Percentiles rank a stretch among this genome's conserved stretches.
phyloP scores from a whole-genome alignment of 352 stramenopile genomes.

The Pythium dissotocum region DNA sequence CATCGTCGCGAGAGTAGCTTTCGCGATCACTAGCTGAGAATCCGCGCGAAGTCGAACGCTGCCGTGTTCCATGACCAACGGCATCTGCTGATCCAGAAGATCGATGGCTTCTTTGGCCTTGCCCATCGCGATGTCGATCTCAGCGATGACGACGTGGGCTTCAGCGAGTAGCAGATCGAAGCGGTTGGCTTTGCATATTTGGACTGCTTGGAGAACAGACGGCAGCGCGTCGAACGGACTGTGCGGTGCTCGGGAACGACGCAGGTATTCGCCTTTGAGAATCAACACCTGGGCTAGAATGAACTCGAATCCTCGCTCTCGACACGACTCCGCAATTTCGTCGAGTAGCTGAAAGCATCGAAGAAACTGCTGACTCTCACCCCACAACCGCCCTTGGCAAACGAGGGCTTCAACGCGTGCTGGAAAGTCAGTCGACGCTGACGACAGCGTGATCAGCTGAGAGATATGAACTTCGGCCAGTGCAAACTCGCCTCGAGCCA shows the following conservation, averaged over 20 bases:
- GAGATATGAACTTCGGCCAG: slow-evolving; percentile 49
- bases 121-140: slow-evolving; percentile 65
- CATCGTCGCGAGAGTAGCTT: slow-evolving; percentile 39
- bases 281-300: slow-evolving; percentile 58
- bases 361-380: slow-evolving; percentile 36
- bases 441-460: slow-evolving; percentile 44
- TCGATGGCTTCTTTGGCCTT: slow-evolving; percentile 43
- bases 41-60: slow-evolving; percentile 55
- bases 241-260: slow-evolving; percentile 36
- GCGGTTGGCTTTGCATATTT: slow-evolving; percentile 47
- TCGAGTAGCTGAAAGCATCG: slow-evolving; percentile 44
- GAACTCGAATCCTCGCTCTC: slow-evolving; percentile 41
- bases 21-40: slow-evolving; percentile 57
- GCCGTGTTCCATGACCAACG: slow-evolving; percentile 66
- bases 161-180: slow-evolving; percentile 65
- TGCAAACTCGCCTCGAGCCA: slow-evolving; percentile 44
- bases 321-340: slow-evolving; percentile 43
- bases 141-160: slow-evolving; percentile 59
- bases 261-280: slow-evolving; percentile 38
- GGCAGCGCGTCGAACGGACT: slow-evolving; percentile 56
- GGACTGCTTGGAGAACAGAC: slow-evolving; percentile 39
- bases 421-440: slow-evolving; percentile 44
- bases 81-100: slow-evolving; percentile 62
- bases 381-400: slow-evolving; percentile 34
- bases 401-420: slow-evolving; percentile 48